phyloP scores from a whole-genome alignment of 305 asterid species.

The Solanum hybrid region DNA sequence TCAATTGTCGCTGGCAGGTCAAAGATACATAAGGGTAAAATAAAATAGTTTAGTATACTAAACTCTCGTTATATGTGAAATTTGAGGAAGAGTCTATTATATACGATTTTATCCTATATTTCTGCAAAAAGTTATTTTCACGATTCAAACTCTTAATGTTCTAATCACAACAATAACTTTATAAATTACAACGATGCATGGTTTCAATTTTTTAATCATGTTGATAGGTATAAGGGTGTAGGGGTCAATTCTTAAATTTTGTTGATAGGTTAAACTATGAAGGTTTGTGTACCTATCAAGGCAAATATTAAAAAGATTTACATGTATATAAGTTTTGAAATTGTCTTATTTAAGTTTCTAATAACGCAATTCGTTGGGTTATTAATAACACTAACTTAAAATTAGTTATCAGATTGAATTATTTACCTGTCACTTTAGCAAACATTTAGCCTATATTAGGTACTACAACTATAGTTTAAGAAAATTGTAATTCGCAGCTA shows the following conservation, averaged over 20 bases:
- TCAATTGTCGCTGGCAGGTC: no score
- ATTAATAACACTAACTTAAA: neutral
- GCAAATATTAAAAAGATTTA: neutral
- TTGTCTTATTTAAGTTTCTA: neutral
- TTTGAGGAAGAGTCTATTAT: no score
- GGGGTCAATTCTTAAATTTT: neutral
- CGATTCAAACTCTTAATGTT: no score
- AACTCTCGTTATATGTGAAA: no score
- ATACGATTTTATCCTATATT: no score
- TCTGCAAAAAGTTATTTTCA: no score
- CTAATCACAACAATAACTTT: neutral
- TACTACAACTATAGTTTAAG: no score
- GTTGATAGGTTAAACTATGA: neutral
- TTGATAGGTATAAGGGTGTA: neutral
- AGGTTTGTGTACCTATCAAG: neutral
- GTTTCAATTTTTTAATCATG: neutral
- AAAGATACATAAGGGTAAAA: no score
- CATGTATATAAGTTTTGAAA: neutral
- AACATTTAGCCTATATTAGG: no score
- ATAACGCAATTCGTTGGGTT: neutral
- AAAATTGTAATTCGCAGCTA: no score
- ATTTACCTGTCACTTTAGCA: neutral
- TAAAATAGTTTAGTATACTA: no score
- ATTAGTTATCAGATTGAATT: neutral
- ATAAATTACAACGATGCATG: no score